phyloP scores from a whole-genome alignment of 495 filamentous ascomycete species.

The Penicillium pulvis region DNA sequence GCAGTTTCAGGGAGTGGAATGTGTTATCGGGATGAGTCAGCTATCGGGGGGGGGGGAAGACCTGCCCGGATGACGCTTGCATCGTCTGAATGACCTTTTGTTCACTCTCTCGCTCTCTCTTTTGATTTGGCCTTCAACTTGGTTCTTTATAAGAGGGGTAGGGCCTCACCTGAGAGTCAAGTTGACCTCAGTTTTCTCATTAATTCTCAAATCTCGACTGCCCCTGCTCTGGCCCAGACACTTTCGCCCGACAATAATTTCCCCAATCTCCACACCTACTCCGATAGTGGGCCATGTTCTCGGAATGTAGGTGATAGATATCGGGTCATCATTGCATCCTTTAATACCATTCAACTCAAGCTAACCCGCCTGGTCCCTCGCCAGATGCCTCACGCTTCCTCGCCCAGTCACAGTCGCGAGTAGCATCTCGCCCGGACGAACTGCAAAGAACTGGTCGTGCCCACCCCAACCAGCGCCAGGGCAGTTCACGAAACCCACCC shows the following conservation, averaged over 20 bases:
- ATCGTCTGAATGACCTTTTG: constrained; percentile 28
- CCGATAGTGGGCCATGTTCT: constrained; percentile 72
- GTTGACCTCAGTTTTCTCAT: neutral
- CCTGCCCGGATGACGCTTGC: constrained; percentile 44
- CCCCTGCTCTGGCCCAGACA: neutral
- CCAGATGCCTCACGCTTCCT: constrained; percentile 96
- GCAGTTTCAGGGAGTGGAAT: constrained; percentile 7
- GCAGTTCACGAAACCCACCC: constrained; percentile 47
- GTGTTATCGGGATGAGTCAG: constrained; percentile 41
- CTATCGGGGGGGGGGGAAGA: constrained; percentile 28
- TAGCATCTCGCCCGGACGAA: constrained; percentile 67
- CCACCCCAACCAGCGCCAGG: constrained; percentile 41
- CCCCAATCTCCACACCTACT: constrained; percentile 23
- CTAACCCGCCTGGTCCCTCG: neutral
- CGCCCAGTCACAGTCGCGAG: constrained; percentile 92
- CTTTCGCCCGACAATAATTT: neutral
- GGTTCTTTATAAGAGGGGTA: neutral
- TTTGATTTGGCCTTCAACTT: neutral
- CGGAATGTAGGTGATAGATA: constrained; percentile 75
- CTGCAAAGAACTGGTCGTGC: constrained; percentile 52
- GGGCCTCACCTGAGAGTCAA: constrained; percentile 1
- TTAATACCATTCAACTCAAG: neutral
- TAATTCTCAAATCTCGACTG: neutral
- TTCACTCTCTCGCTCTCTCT: neutral
- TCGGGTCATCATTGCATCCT: neutral